phyloP scores from a whole-genome alignment of 495 filamentous ascomycete species.

The Trichodelitschia bisporula region DNA sequence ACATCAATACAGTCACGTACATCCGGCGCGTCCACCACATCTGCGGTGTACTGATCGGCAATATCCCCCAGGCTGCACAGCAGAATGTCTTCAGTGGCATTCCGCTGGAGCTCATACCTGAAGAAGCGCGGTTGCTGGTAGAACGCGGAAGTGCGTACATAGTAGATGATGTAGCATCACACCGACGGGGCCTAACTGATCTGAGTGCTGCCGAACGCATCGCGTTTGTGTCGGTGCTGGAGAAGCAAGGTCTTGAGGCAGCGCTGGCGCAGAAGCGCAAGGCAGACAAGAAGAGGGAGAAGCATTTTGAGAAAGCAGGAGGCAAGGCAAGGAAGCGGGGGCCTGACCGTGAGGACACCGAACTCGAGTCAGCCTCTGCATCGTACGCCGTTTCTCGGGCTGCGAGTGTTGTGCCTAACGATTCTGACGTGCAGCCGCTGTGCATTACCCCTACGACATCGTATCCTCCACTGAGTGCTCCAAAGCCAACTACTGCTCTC shows the following conservation, averaged over 20 bases:
- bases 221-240: slow-evolving; percentile 9
- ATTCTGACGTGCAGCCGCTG: neutral
- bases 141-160: slow-evolving; percentile 58
- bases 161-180: slow-evolving; percentile 46
- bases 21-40: slow-evolving; percentile 63
- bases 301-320: slow-evolving; percentile 8
- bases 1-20: slow-evolving; percentile 53
- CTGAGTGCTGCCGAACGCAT: slow-evolving; percentile 29
- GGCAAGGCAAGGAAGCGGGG: neutral
- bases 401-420: neutral
- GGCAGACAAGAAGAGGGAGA: slow-evolving; percentile 6
- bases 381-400: neutral
- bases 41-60: slow-evolving; percentile 66
- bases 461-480: slow-evolving; percentile 21
- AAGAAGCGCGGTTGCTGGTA: slow-evolving; percentile 66
- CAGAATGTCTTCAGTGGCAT: slow-evolving; percentile 88
- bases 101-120: slow-evolving; percentile 70
- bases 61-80: slow-evolving; percentile 70
- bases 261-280: slow-evolving; percentile 10
- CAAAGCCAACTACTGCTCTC: slow-evolving; percentile 9
- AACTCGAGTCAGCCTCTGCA: too few species aligned
- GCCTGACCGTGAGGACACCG: neutral
- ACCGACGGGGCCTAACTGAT: slow-evolving; percentile 12
- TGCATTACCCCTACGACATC: slow-evolving; percentile 36
- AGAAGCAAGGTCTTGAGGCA: slow-evolving; percentile 20